Percentiles rank a stretch among this genome's conserved stretches.
Conservation (phyloP, 2,329 filamentous ascomycete genomes). For the Penicillium concentricum region DNA sequence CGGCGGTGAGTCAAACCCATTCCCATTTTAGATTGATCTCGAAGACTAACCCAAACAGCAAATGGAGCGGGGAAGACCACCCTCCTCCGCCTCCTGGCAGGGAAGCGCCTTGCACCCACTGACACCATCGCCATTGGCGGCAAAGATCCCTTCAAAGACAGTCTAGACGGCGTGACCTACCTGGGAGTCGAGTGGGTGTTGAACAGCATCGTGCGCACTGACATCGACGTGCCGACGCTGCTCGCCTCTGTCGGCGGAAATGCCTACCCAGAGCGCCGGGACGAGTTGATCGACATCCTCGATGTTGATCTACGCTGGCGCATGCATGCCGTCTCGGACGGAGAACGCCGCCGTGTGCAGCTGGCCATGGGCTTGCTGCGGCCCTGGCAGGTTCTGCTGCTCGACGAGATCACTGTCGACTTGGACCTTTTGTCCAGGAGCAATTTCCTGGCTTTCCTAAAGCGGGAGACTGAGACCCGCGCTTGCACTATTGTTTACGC, state of each 20-base stretch:
- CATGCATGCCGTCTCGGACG: constrained; percentile 93
- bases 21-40: neutral
- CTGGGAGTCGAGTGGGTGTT: constrained; percentile 97
- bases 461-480: constrained; percentile 77
- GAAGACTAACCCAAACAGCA: constrained; percentile 47
- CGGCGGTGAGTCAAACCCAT: constrained; percentile 57
- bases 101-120: constrained; percentile 84
- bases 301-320: constrained; percentile 92
- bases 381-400: constrained; percentile 84
- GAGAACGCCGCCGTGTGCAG: constrained; percentile 87
- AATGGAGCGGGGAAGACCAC: constrained; percentile 98
- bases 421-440: constrained; percentile 81
- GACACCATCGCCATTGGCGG: constrained; percentile 74
- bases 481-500: constrained; percentile 94
- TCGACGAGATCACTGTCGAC: constrained; percentile 97
- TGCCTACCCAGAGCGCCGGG: constrained; percentile 74
- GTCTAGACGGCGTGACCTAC: constrained; percentile 92
- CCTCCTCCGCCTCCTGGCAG: constrained; percentile 86
- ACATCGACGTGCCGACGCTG: constrained; percentile 87
- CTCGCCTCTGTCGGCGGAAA: constrained; percentile 83
- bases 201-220: constrained; percentile 91
- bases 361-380: constrained; percentile 91
- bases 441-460: constrained; percentile 83
- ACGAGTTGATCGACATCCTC: constrained; percentile 82
- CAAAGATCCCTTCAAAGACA: constrained; percentile 86